Base-by-base conservation (phyloP, 2,329 filamentous ascomycete species). In the Endoconidiophora laricicola region DNA sequence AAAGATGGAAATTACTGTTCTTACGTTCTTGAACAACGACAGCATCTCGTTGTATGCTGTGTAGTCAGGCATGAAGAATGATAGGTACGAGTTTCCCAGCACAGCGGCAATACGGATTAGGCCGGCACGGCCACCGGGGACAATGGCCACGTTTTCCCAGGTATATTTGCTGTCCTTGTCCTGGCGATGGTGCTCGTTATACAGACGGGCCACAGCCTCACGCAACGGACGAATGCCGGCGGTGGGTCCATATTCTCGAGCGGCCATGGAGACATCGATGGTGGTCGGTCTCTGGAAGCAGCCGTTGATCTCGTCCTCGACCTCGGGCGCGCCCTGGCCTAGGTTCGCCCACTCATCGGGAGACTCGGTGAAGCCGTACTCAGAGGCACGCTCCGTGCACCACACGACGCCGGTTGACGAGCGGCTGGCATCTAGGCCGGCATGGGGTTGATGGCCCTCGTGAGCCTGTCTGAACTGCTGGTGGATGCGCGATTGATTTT, bases 41-140 rank as follows among this genome's bases (percentile, higher is more conserved):
- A 95, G 68, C 88, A 96, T 95, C 70, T 95, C 88, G 61, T 93
- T 94, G 71, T 96, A 96, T 2, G 90, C 90, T 2, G 88, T 94
- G 68, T 95, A 95, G 64, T 95, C 84, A 43, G 86, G 86, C 61
- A 94, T 85, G 66, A 94, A 94, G 74, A 95, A 95, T 40, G 83
- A 86, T 55, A 95, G 72, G 61, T 94, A 94, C 50, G 87, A 81
- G 63, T 94, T 94, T 56, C 90, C 90, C 58, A 96, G 68, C 4
- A 96, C 87, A 47, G 90, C 90, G 18, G 90, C 90, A 62, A 96
- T 95, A 58, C 90, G 79, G 63, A 95, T 95, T 66, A 96, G 70
- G 45, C 90, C 90, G 33, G 90, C 90, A 59, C 90, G 79, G 38
- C 90, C 90, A 64, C 88, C 88, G 43, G 90, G 90, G 3, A 96